Base-by-base conservation (phyloP, 2,329 filamentous ascomycete species). In the Clarireedia paspali region DNA sequence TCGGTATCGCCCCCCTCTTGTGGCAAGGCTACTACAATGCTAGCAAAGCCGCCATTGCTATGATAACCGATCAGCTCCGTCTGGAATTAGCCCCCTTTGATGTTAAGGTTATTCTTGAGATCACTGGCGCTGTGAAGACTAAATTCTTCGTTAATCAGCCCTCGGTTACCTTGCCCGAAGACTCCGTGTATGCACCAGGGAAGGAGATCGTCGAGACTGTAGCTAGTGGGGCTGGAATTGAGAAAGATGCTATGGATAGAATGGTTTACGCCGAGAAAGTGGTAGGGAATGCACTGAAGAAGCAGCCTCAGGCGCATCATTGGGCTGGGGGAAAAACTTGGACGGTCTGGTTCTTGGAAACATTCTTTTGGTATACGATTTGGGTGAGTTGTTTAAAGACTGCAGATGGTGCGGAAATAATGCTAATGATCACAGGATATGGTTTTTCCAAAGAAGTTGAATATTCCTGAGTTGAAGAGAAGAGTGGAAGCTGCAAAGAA, bases 1-100 rank as follows among this genome's bases (percentile, higher is more conserved):
- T 57, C 10, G 59, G 58, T 5, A 24, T 52, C 9, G 20, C 50
- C 6, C 62, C 62, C 12, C 14, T 55, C 15, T 58, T 44, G 9
- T 63, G 57, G 55, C 54, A 60, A 56, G 61, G 60, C 36, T 62
- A 62, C 49, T 65, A 65, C 54, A 64, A 64, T 42, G 61, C 63
- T 2, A 55, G 53, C 27, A 65, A 65, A 58, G 60, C 61, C 7
- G 63, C 63, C 4, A 50, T 62, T 2, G 58, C 59, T 26, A 17
- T 56, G 9, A 30, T 65, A 6, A 57, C 58, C 10, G 53, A 64
- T 27, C 50, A 59, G 30, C 50, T 64, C 4, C 57, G 61, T 15
- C 27, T 63, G 14, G 63, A 65, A 49, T 44, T 65, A 23, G 51
- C 54, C 6, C 62, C 62, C 15, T 58, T 62, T 15, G 60, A 56